Evolutionary conservation across 164 flowering plant genomes (phyloP).

Genomic region (Vitis labrusca): DNA sequence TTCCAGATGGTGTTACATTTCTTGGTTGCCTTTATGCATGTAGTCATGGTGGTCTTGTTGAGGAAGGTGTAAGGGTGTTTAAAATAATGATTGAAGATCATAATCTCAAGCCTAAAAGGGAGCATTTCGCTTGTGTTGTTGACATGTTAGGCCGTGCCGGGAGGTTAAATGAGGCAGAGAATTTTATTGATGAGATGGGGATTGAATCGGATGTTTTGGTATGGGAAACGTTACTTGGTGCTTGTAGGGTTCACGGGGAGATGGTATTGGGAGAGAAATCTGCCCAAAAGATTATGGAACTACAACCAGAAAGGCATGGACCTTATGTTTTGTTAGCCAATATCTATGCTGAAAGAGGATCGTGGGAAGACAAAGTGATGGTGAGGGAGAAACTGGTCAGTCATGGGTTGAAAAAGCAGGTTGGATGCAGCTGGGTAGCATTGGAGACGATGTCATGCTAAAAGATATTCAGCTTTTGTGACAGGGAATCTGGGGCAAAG

Average conservation of each 20-base stretch:
- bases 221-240: conserved; percentile 29
- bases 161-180: too few species aligned
- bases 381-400: conserved; percentile 13
- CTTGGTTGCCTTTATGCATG: conserved; percentile 29
- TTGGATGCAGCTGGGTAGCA: conserved; percentile 22
- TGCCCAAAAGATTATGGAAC: conserved; percentile 19
- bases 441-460: background rate
- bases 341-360: conserved; percentile 24
- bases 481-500: too few species aligned
- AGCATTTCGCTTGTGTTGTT: conserved; percentile 28
- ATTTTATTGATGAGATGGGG: too few species aligned
- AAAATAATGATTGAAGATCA: conserved; percentile 14
- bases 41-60: conserved; percentile 28
- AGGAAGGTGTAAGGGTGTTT: conserved; percentile 22
- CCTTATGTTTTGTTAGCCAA: conserved; percentile 22
- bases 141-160: conserved; percentile 19
- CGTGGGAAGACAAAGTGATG: conserved; percentile 19
- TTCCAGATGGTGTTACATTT: conserved; percentile 24
- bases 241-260: conserved; percentile 24
- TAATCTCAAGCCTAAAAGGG: conserved; percentile 15
- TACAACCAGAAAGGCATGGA: conserved; percentile 19
- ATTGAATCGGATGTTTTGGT: background rate
- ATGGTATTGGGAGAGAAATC: conserved; percentile 20
- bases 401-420: conserved; percentile 11
- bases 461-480: too few species aligned